Percentiles rank a stretch among this genome's conserved stretches.
Evolutionary conservation across 2,329 filamentous ascomycete species (phyloP).

Genomic region (Phoma sp.): DNA sequence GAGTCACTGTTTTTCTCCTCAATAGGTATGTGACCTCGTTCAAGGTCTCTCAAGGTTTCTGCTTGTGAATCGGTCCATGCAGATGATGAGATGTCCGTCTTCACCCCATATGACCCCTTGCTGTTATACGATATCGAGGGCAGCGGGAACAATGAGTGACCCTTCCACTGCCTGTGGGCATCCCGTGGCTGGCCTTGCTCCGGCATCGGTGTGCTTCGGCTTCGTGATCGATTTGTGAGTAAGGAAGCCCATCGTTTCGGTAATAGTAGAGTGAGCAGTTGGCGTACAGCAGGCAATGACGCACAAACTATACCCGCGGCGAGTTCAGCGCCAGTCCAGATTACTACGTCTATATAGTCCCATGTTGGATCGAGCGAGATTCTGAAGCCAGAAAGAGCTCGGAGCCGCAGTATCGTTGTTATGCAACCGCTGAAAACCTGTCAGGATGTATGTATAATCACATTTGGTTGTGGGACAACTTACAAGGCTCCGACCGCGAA

Average conservation of each 20-base stretch:
- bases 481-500: conserved; percentile 31
- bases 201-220: neutral
- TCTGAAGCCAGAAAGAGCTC: conserved; percentile 28
- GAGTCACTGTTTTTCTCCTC: neutral
- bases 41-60: neutral
- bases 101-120: neutral
- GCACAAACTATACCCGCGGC: conserved; percentile 31
- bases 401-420: conserved; percentile 32
- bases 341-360: conserved; percentile 31
- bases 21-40: neutral
- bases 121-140: neutral
- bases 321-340: conserved; percentile 38
- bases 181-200: neutral
- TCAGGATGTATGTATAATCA: neutral
- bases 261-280: conserved; percentile 23
- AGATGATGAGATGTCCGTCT: conserved; percentile 1
- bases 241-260: neutral
- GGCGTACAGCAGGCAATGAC: conserved; percentile 32
- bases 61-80: neutral
- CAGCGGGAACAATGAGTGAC: neutral
- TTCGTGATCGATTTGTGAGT: conserved; percentile 6
- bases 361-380: conserved; percentile 37
- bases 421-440: conserved; percentile 17
- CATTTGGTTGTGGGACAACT: neutral
- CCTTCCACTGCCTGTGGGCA: neutral